Evolutionary conservation across 768 basidiomycete genomes (phyloP), one percentile per base, ranked within the genome.

Genomic region (Naganishia kalamii): DNA sequence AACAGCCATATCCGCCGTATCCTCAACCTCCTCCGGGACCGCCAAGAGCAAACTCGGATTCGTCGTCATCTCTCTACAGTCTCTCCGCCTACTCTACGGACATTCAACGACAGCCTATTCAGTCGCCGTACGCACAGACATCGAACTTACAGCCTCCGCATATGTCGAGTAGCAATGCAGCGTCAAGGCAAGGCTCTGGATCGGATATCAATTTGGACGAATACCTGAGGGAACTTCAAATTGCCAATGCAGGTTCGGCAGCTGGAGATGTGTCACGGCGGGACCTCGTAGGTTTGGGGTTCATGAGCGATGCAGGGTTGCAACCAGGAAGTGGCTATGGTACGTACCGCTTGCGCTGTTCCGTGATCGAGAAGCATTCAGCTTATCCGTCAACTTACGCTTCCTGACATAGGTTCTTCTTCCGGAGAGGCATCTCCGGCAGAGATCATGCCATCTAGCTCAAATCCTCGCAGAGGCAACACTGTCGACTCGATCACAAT

Each of bases 151-250:
- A 35, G 23, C 37, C 33, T 37, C n/a, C 27, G 23, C 27, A 57
- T 25, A 35, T 50, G 48, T 13, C 25, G 13, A 7, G 10, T 41
- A n/a, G 15, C 32, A 37, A 40, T 27, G 35, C n/a, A 57, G 35
- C n/a, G 19, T 12, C 32, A 29, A 35, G 33, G 54, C 33, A 8
- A 33, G 8, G 54, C 2, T 3, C 33, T 40, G 35, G 40, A 57
- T 17, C n/a, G n/a, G 23, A 57, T 19, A 57, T 57, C 32, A 57
- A 57, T 27, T 27, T 57, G 37, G 54, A 57, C 37, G 54, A 57
- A 19, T 57, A 57, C 27, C 19, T 57, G 35, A 35, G 40, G 25
- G 54, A 57, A 21, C 37, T 57, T 10, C 23, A 35, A 35, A 40
- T 57, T 40, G 54, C 54, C 23, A 57, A 40, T 27, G 4, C 33